These are phyloP conservation scores for Ceraceosorus guamensis DNA, from an alignment of 1,284 basidiomycete species.

Conservation along the genomic window DNA sequence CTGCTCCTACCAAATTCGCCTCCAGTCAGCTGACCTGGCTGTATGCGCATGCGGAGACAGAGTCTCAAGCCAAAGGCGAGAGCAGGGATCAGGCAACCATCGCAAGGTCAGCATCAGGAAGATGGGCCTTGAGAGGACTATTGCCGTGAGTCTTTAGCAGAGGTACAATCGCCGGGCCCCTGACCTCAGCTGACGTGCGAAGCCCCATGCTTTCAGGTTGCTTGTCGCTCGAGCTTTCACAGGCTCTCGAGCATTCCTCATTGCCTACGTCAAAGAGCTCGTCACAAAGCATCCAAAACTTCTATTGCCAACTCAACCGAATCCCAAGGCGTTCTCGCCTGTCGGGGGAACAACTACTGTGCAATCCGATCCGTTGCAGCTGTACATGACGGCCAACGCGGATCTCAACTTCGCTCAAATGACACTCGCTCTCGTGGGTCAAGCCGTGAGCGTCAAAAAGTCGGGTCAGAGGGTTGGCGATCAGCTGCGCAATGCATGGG, in stretches of 20 bases:
- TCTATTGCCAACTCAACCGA: slow-evolving; percentile 40
- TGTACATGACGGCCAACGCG: slow-evolving; percentile 39
- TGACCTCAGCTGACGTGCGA: neutral
- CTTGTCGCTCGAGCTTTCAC: slow-evolving; percentile 16
- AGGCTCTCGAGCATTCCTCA: slow-evolving; percentile 21
- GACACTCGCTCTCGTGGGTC: slow-evolving; percentile 28
- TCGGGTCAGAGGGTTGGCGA: slow-evolving; percentile 12
- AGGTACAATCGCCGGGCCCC: too few species aligned
- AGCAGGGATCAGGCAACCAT: slow-evolving; percentile 15
- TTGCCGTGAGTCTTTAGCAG: slow-evolving; percentile 15
- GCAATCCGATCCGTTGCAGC: slow-evolving; percentile 8
- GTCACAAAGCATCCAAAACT: slow-evolving; percentile 23
- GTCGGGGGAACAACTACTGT: slow-evolving; percentile 17
- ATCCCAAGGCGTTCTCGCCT: slow-evolving; percentile 39
- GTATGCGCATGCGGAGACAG: slow-evolving; percentile 15
- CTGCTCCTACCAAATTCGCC: slow-evolving; percentile 24
- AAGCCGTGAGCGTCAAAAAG: slow-evolving; percentile 13
- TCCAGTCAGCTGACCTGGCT: slow-evolving; percentile 37
- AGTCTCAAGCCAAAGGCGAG: slow-evolving; percentile 19
- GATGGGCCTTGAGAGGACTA: slow-evolving; percentile 28
- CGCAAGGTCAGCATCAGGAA: slow-evolving; percentile 28
- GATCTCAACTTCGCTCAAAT: slow-evolving; percentile 44
- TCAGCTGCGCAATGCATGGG: slow-evolving; percentile 22
- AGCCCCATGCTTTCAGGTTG: slow-evolving; percentile 4
- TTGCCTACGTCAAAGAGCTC: slow-evolving; percentile 21